Evolutionary conservation across 1,284 basidiomycete genomes (phyloP), one percentile per base, ranked within the genome.

Genomic region (Ustilago hordei): DNA sequence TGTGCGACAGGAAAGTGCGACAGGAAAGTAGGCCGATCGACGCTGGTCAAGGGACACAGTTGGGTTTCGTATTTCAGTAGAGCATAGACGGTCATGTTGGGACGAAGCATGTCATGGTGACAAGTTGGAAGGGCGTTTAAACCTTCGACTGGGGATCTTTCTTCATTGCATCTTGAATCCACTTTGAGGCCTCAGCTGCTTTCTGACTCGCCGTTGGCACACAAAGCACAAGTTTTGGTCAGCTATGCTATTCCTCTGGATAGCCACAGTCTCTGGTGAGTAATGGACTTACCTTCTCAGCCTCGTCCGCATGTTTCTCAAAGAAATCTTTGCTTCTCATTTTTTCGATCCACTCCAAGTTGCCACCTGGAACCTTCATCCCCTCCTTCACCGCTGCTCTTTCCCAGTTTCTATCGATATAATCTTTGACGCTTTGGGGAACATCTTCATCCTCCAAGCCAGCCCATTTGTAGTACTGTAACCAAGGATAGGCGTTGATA

Each of bases 401-500:
- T 3, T 39, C 55, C 68, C 68, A 75, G 55, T 71, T 68, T 32
- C 73, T 56, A 19, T 75, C 73, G 32, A 75, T 75, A 19, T 75
- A 75, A 41, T 62, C 60, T 8, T 45, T 36, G 3, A 76, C 74
- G 41, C 57, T 61, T 19, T 68, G 61, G 11, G 74, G 64, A 0
- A 71, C 65, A 32, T 75, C 67, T 47, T 76, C 61, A 32, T 76
- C 74, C 13, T 69, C 58, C 38, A 74, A 35, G 0, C 73, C 70
- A 1, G 74, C 70, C 70, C 66, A 70, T 34, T 73, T 75, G 57
- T 70, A 69, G 38, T 69, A 69, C 43, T 73, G 66, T n/a, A 76
- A 55, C 79, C 81, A 82, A 11, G 77, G 71, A 39, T 72, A 82
- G 9, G 72, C 79, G 57, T 81, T 81, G 32, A 78, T 78, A 52